These are phyloP conservation scores for Suhomyces faveliae DNA, from an alignment of 805 yeast genomes.

Conservation along the genomic window DNA sequence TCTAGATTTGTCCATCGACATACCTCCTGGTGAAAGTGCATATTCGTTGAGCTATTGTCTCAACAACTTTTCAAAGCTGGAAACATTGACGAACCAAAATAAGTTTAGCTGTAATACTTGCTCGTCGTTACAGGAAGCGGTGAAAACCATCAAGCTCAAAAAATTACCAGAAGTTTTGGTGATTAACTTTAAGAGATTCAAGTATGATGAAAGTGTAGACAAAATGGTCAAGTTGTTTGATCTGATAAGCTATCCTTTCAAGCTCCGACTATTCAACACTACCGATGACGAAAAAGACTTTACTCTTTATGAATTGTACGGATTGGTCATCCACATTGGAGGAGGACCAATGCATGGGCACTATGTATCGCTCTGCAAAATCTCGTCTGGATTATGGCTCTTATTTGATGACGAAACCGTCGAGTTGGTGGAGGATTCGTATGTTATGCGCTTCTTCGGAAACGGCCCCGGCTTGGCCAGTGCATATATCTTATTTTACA, in stretches of 20 bases:
- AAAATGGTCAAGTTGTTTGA: constrained; percentile 84
- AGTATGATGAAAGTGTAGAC: constrained; percentile 80
- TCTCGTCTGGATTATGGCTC: constrained; percentile 80
- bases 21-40: constrained; percentile 57
- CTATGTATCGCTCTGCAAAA: constrained; percentile 82
- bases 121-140: constrained; percentile 89
- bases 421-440: constrained; percentile 78
- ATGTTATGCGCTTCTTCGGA: constrained; percentile 84
- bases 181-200: constrained; percentile 86
- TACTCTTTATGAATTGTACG: constrained; percentile 70
- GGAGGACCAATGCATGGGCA: constrained; percentile 99
- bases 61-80: constrained; percentile 80
- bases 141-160: constrained; percentile 79
- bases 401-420: constrained; percentile 95
- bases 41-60: constrained; percentile 75
- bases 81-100: constrained; percentile 79
- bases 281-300: constrained; percentile 48
- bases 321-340: constrained; percentile 91
- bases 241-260: constrained; percentile 76
- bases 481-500: constrained; percentile 86
- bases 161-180: constrained; percentile 75
- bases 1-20: constrained; percentile 81
- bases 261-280: constrained; percentile 67
- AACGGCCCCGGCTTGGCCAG: constrained; percentile 85
- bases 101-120: constrained; percentile 93